Evolutionary conservation across 495 filamentous ascomycete species (phyloP), one percentile per base, ranked within the genome.

Genomic region (Aspergillus bertholletiae): DNA sequence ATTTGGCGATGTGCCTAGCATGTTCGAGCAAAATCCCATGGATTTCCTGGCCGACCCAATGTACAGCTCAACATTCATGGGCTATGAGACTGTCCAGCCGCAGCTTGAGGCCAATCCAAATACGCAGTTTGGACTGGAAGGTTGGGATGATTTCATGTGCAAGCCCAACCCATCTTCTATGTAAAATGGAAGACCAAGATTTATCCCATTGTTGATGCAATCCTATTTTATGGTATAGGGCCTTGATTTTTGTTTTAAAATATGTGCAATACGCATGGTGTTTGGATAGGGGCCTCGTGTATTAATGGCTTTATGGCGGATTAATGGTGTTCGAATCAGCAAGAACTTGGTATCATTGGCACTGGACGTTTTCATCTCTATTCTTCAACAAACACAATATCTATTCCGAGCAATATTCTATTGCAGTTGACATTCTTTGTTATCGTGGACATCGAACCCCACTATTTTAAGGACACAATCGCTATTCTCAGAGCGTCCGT

Each of bases 1-100:
- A 23, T 49, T 49, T 37, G 46, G 46, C 11, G 46, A 35, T 22
- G 46, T 49, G 4, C 46, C 46, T 13, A 49, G 46, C n/a, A 49
- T 49, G 46, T 49, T 49, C 21, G 46, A 43, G 2, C 39, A 49
- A 18, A 35, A 49, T 18, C 46, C 46, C 1, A 11, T 49, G 46
- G 46, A 32, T 11, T 49, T 13, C 23, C 21, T 49, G 28, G 13
- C 46, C 3, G 46, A 49, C 18, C 46, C 46, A 21, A 49, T 35
- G 17, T 49, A 49, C 46, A 35, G 20, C 26, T 11, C 46, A 28
- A 18, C 3, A 1, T 35, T 35, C 28, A 34, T 49, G 27, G 46
- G 34, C 11, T 49, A 22, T 22, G 46, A 49, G 7, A 35, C 28
- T 23, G 28, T 34, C 7, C 46, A 24, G 15, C 34, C 27, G 17